A percentile compares a stretch with the other conserved stretches of the same genome.
These are phyloP conservation scores for Linum lewisii DNA, from an alignment of 345 rosid genomes.

Conservation along the genomic window DNA sequence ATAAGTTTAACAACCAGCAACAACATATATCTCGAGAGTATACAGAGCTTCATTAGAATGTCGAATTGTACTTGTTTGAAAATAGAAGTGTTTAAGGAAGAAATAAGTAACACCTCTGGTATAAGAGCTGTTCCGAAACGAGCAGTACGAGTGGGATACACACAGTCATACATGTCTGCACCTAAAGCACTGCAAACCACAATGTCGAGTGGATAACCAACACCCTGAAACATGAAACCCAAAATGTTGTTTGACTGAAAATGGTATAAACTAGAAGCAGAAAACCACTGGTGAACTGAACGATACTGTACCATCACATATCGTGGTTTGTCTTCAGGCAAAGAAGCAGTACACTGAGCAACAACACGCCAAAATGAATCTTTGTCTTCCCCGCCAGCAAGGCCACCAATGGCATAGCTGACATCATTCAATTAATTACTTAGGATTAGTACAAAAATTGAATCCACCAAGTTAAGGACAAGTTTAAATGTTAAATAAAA, in stretches of 20 bases:
- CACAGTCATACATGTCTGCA: conserved; percentile 80
- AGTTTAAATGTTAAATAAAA: not conserved
- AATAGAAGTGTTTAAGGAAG: not conserved
- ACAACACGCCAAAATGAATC: conserved; percentile 87
- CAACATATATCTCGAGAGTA: not conserved
- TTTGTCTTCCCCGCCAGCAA: conserved; percentile 82
- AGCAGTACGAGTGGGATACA: conserved; percentile 80
- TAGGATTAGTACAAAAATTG: conserved; percentile 1
- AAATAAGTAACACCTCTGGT: conserved; percentile 50
- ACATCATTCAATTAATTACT: conserved; percentile 18
- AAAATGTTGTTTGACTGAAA: not conserved
- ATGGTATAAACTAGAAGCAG: conserved; percentile 7
- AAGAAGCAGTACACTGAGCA: conserved; percentile 69
- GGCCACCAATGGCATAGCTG: conserved; percentile 90
- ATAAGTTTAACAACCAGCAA: not conserved
- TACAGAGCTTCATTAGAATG: not conserved
- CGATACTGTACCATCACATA: conserved; percentile 54
- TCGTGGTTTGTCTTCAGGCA: conserved; percentile 78
- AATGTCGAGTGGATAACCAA: conserved; percentile 72
- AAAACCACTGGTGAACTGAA: not conserved
- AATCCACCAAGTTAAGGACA: no score
- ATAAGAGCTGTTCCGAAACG: conserved; percentile 74
- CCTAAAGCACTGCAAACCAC: conserved; percentile 85
- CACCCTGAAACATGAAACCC: conserved; percentile 41
- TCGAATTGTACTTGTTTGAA: not conserved